Evolutionary conservation across 164 flowering plant species (phyloP).

Genomic region (Saururus chinensis): DNA sequence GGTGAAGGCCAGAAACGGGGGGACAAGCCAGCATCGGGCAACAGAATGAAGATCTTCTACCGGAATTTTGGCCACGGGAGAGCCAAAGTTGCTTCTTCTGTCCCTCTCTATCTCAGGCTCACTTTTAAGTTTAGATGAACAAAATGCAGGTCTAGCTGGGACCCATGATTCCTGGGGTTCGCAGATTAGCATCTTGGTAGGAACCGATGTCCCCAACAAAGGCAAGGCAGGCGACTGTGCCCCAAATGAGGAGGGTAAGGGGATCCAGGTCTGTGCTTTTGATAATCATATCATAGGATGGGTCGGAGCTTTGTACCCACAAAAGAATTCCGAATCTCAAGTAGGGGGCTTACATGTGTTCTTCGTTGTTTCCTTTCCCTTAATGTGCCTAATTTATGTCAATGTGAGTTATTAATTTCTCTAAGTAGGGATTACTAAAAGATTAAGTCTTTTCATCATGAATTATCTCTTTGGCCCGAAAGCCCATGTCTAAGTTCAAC

Average conservation of each 20-base stretch:
- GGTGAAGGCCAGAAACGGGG: slow-evolving; percentile 10
- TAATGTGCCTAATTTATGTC: too few relatives aligned
- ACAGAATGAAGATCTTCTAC: slow-evolving; percentile 54
- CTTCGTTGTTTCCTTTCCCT: too few relatives aligned
- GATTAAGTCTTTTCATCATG: too few relatives aligned
- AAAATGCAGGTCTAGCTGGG: slow-evolving; percentile 39
- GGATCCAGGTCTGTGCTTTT: slow-evolving; percentile 67
- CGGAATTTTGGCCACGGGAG: slow-evolving; percentile 73
- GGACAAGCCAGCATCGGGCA: slow-evolving; percentile 10
- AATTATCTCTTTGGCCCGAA: too few relatives aligned
- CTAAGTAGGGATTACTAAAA: too few relatives aligned
- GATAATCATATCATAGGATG: slow-evolving; percentile 96
- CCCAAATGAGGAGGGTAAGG: slow-evolving; percentile 11
- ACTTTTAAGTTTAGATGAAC: too few relatives aligned
- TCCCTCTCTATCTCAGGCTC: too few relatives aligned
- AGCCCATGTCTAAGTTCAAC: too few relatives aligned
- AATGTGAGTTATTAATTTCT: too few relatives aligned
- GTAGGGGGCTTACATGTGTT: too few relatives aligned
- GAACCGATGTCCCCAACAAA: slow-evolving; percentile 48
- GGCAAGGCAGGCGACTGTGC: slow-evolving; percentile 13
- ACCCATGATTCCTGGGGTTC: slow-evolving; percentile 92
- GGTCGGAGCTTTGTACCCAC: slow-evolving; percentile 80
- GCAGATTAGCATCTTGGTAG: slow-evolving; percentile 61
- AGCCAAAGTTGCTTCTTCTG: slow-evolving; percentile 42
- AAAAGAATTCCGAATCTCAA: slow-evolving; percentile 32